These are phyloP conservation scores for Cyclotella choctawhatcheeana DNA, from an alignment of 108 stramenopile species.

Conservation along the genomic window DNA sequence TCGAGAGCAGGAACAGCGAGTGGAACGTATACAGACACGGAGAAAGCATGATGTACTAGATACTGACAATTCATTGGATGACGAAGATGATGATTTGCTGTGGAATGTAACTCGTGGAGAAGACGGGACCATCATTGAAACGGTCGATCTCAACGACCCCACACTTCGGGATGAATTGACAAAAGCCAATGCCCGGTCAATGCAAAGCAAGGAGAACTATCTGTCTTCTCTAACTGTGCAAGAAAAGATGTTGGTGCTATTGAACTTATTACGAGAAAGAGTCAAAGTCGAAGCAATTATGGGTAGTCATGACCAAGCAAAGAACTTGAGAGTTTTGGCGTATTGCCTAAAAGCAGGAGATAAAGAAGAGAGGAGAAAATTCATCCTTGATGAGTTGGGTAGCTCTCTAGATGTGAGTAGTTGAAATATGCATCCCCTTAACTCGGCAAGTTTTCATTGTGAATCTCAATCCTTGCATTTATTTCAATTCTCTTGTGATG, in stretches of 20 bases:
- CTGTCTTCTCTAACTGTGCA: slow-evolving; percentile 52
- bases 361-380: slow-evolving; percentile 59
- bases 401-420: slow-evolving; percentile 80
- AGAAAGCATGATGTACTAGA: background rate
- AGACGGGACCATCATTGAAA: slow-evolving; percentile 72
- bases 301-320: slow-evolving; percentile 68
- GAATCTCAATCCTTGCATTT: background rate
- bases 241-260: slow-evolving; percentile 77
- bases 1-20: slow-evolving; percentile 78
- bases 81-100: slow-evolving; percentile 55
- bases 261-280: slow-evolving; percentile 75
- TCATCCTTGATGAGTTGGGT: slow-evolving; percentile 77
- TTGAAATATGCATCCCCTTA: too few relatives aligned
- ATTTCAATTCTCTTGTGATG: background rate
- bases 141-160: slow-evolving; percentile 79
- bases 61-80: slow-evolving; percentile 11
- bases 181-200: slow-evolving; percentile 30
- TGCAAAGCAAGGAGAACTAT: slow-evolving; percentile 14
- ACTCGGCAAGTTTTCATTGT: background rate
- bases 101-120: slow-evolving; percentile 76
- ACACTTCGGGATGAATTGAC: slow-evolving; percentile 62
- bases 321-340: slow-evolving; percentile 77
- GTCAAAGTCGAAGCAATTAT: slow-evolving; percentile 89
- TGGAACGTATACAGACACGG: slow-evolving; percentile 44
- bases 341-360: slow-evolving; percentile 68